Base-by-base conservation (phyloP, 352 stramenopile species). In the Phytophthora tentaculata region DNA sequence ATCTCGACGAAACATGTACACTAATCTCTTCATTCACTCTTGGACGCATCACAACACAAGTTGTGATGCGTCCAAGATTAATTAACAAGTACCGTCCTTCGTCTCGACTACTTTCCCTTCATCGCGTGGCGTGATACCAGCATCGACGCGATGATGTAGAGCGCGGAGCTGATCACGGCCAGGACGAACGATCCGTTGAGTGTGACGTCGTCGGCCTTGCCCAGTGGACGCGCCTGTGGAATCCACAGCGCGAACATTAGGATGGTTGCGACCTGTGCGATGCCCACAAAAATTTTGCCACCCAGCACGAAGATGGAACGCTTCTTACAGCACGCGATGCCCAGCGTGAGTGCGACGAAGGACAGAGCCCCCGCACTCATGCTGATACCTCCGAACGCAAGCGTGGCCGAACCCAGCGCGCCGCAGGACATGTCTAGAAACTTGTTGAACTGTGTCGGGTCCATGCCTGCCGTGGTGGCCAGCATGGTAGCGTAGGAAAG, bases 271-370 rank as follows among this genome's bases (percentile, higher is more conserved):
- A 83, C 58, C 23, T 82, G 76, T 22, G 77, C 79, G 24, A 84
- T 52, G 17, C 67, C 65, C 44, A 78, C 71, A 5, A 90, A 58
- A 8, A 85, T 57, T 61, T 88, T 87, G 50, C 76, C 76, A 10
- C 57, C 47, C 5, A 69, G 53, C 61, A 88, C 83, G 67, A 91
- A 86, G 55, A 73, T 62, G 19, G 83, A 89, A 63, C 81, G 77
- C 60, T 80, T 89, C 79, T 86, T 90, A 73, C 83, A 91, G 78
- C 79, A 91, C 50, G 80, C 87, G 67, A 91, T 77, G 24, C 79
- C 81, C 6, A 91, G 80, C 29, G 84, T 59, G 23, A 90, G 67
- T 12, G 71, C 63, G 24, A 86, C 67, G 59, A 88, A 88, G 10
- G 81, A 75, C 19, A 91, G 55, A 10, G 74, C 70, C 1, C 81